phyloP scores from a whole-genome alignment of 2,329 filamentous ascomycete species.

The Aulographum hederae region DNA sequence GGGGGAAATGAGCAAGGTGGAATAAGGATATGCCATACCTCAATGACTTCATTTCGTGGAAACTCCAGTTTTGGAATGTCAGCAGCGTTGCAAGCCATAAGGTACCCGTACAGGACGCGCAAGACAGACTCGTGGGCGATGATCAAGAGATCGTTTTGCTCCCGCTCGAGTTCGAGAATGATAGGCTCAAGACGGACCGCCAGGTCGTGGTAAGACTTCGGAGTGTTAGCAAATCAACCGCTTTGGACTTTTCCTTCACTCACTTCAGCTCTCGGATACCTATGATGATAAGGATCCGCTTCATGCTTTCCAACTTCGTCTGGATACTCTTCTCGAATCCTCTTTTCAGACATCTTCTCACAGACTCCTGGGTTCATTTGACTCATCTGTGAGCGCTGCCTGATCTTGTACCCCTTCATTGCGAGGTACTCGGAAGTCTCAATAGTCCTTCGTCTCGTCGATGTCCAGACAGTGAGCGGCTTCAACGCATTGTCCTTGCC shows the following conservation, averaged over 20 bases:
- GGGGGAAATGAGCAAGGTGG: neutral
- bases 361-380: slow-evolving; percentile 94
- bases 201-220: slow-evolving; percentile 86
- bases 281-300: slow-evolving; percentile 86
- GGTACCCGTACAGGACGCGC: slow-evolving; percentile 86
- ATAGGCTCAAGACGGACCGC: slow-evolving; percentile 96
- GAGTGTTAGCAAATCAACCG: neutral
- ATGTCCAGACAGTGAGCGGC: slow-evolving; percentile 84
- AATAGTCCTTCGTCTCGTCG: slow-evolving; percentile 72
- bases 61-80: slow-evolving; percentile 90
- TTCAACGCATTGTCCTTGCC: slow-evolving; percentile 52
- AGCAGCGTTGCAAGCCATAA: slow-evolving; percentile 94
- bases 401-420: slow-evolving; percentile 63
- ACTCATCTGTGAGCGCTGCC: slow-evolving; percentile 89
- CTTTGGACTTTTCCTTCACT: slow-evolving; percentile 5
- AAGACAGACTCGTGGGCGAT: slow-evolving; percentile 98
- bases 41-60: slow-evolving; percentile 91
- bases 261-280: slow-evolving; percentile 87
- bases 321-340: slow-evolving; percentile 66
- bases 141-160: slow-evolving; percentile 94
- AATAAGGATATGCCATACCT: slow-evolving; percentile 31
- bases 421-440: slow-evolving; percentile 77
- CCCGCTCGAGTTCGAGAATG: slow-evolving; percentile 88
- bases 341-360: slow-evolving; percentile 74
- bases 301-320: slow-evolving; percentile 90